Conservation (phyloP, 2,329 filamentous ascomycete genomes). For the Chaetomium strumarium region DNA sequence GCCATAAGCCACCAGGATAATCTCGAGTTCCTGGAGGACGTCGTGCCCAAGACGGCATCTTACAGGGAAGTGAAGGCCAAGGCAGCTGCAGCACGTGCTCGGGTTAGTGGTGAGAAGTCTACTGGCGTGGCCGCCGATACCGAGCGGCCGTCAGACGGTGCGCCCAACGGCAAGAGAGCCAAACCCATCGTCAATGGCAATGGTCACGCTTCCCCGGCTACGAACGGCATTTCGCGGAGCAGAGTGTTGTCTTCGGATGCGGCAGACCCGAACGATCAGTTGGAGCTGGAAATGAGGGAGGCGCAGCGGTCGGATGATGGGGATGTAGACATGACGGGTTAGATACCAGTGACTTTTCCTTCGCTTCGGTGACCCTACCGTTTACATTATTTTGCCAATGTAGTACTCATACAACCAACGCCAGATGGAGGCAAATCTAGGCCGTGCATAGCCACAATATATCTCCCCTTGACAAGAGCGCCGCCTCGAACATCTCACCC, state of each 20-base stretch:
- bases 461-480: neutral
- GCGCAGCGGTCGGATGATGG: constrained; percentile 35
- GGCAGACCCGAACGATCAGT: constrained; percentile 46
- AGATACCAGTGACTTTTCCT: constrained; percentile 19
- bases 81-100: constrained; percentile 44
- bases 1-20: constrained; percentile 86
- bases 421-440: neutral
- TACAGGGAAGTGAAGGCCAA: constrained; percentile 72
- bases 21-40: constrained; percentile 88
- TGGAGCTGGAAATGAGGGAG: constrained; percentile 51
- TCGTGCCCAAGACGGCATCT: constrained; percentile 79
- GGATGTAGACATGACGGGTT: constrained; percentile 57
- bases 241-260: constrained; percentile 26
- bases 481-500: neutral
- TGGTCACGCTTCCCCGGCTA: neutral
- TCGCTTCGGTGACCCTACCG: too few relatives aligned
- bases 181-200: constrained; percentile 26
- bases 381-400: neutral
- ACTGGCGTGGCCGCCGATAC: constrained; percentile 25
- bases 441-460: neutral
- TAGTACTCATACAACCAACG: neutral
- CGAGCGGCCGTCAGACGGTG: constrained; percentile 8
- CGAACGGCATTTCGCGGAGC: constrained; percentile 16
- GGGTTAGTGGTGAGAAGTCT: constrained; percentile 41
- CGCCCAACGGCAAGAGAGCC: constrained; percentile 35